Evolutionary conservation across 106 monocot genomes (phyloP).

Genomic region (Alisma plantagoaquatica): DNA sequence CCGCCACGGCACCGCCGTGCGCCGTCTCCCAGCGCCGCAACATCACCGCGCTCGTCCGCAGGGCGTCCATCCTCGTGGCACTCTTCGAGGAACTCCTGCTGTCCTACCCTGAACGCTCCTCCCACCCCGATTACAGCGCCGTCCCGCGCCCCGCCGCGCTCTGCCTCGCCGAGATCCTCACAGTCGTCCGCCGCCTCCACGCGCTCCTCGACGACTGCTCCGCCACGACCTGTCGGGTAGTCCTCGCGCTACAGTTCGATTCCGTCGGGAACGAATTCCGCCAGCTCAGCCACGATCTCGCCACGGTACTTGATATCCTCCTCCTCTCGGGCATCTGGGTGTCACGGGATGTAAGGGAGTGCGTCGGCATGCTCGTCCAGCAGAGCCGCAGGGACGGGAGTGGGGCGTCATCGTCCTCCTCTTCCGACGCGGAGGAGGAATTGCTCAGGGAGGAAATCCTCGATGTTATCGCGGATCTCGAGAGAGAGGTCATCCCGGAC

Average conservation of each 20-base stretch:
- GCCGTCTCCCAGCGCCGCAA: constrained; percentile 11
- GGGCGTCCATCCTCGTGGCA: constrained; percentile 24
- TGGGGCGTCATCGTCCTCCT: constrained; percentile 6
- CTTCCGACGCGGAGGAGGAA: constrained; percentile 16
- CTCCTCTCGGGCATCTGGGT: constrained; percentile 36
- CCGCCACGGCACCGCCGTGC: neutral
- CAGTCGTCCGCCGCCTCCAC: constrained; percentile 35
- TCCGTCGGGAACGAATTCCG: constrained; percentile 30
- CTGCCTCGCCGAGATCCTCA: constrained; percentile 45
- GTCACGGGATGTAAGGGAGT: constrained; percentile 42
- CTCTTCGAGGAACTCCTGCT: constrained; percentile 61
- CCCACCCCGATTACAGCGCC: neutral
- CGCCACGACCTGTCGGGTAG: constrained; percentile 32
- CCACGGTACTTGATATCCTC: constrained; percentile 51
- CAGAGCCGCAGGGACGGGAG: constrained; percentile 53
- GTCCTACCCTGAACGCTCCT: too few species aligned
- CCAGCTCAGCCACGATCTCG: constrained; percentile 37
- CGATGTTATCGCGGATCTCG: constrained; percentile 36
- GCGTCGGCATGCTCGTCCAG: constrained; percentile 29
- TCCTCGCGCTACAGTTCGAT: constrained; percentile 30
- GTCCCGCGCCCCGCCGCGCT: constrained; percentile 36
- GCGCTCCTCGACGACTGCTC: constrained; percentile 30
- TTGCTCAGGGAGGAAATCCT: constrained; percentile 31
- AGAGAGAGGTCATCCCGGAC: constrained; percentile 49
- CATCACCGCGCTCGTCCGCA: constrained; percentile 31